Percentiles rank a stretch among this genome's conserved stretches.
phyloP scores from a whole-genome alignment of 805 yeast species.

The Ogataea methanolica region DNA sequence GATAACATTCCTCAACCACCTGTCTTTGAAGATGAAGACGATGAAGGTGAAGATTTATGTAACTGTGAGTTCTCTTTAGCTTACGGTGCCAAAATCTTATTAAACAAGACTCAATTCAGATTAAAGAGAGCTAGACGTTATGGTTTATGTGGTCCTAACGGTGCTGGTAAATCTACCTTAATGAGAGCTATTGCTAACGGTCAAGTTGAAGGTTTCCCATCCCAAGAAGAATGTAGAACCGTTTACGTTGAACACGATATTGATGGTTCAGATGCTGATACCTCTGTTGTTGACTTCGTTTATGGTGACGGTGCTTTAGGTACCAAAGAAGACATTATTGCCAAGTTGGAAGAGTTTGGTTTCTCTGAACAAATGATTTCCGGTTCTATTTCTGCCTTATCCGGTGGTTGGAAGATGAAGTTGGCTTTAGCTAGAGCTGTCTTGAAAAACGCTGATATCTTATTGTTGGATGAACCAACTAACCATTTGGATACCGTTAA shows the following conservation, averaged over 20 bases:
- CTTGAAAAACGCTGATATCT: constrained; percentile 95
- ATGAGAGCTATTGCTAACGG: constrained; percentile 98
- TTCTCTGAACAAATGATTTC: constrained; percentile 90
- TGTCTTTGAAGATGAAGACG: constrained; percentile 85
- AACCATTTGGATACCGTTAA: constrained; percentile 99
- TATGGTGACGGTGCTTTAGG: constrained; percentile 75
- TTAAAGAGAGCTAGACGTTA: constrained; percentile 98
- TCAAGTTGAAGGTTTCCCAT: constrained; percentile 99
- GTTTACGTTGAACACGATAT: constrained; percentile 99
- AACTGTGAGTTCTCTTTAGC: constrained; percentile 99
- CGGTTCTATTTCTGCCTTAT: constrained; percentile 93
- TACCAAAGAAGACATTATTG: constrained; percentile 64
- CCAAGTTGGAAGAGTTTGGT: constrained; percentile 82
- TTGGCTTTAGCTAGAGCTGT: constrained; percentile 99
- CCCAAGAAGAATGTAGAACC: constrained; percentile 98
- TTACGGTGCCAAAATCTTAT: constrained; percentile 99
- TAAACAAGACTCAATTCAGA: constrained; percentile 98
- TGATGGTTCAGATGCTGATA: constrained; percentile 97
- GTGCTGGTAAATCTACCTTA: constrained; percentile 97
- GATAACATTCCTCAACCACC: constrained; percentile 98
- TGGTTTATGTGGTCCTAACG: constrained; percentile 98
- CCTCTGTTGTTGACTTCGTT: constrained; percentile 91
- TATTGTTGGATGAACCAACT: constrained; percentile 99
- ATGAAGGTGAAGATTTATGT: constrained; percentile 99
- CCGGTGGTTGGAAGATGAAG: constrained; percentile 99